Evolutionary conservation across 805 yeast genomes (phyloP).

Genomic region (Candida saitoana): DNA sequence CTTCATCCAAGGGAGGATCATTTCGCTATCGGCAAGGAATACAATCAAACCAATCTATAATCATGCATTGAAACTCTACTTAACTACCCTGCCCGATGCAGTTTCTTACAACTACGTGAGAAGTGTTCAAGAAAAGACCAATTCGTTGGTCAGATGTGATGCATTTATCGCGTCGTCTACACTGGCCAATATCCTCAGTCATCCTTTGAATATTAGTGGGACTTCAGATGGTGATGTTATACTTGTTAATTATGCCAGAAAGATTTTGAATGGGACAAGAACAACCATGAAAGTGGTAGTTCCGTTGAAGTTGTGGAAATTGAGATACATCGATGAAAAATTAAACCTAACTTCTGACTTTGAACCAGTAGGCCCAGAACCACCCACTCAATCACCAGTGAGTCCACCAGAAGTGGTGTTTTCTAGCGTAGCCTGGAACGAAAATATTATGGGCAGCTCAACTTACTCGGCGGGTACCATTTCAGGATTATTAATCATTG

Average conservation of each 20-base stretch:
- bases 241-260: constrained; percentile 36
- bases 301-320: constrained; percentile 38
- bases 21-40: constrained; percentile 21
- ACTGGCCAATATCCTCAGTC: constrained; percentile 30
- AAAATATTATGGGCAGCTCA: constrained; percentile 37
- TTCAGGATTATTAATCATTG: constrained; percentile 48
- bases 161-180: constrained; percentile 26
- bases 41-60: constrained; percentile 28
- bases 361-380: constrained; percentile 27
- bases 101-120: constrained; percentile 26
- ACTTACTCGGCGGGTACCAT: constrained; percentile 51
- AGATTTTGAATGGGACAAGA: constrained; percentile 31
- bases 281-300: constrained; percentile 34
- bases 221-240: constrained; percentile 33
- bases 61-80: constrained; percentile 20
- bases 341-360: constrained; percentile 25
- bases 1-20: constrained; percentile 22
- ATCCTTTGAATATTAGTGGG: constrained; percentile 34
- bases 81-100: constrained; percentile 27
- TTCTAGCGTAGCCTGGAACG: constrained; percentile 57
- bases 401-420: constrained; percentile 51
- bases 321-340: constrained; percentile 10
- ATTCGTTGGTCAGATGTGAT: constrained; percentile 27
- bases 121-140: constrained; percentile 32
- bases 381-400: constrained; percentile 24